A percentile compares a stretch with the other conserved stretches of the same genome.
Evolutionary conservation across 2,329 filamentous ascomycete species (phyloP).

Genomic region (Phaeomoniella chlamydospora): DNA sequence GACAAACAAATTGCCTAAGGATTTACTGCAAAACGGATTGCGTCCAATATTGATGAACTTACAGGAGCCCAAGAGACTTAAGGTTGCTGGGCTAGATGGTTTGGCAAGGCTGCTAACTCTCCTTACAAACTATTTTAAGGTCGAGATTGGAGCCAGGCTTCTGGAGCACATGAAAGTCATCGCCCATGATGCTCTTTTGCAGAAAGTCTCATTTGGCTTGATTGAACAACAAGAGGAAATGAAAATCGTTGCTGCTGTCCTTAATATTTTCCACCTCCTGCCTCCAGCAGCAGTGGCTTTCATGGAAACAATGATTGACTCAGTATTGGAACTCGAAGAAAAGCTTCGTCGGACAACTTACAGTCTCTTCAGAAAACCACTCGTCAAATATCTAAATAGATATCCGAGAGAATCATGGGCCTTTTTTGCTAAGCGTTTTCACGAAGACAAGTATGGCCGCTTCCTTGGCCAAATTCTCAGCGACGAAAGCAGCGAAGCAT

Average conservation of each 20-base stretch:
- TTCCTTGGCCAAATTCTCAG: conserved; percentile 79
- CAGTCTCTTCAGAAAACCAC: conserved; percentile 78
- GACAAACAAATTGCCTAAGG: conserved; percentile 85
- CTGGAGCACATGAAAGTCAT: conserved; percentile 88
- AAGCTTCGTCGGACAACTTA: conserved; percentile 73
- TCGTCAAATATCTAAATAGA: conserved; percentile 86
- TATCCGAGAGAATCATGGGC: conserved; percentile 81
- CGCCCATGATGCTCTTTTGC: conserved; percentile 63
- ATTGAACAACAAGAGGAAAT: conserved; percentile 87
- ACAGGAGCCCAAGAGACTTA: conserved; percentile 82
- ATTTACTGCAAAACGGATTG: conserved; percentile 83
- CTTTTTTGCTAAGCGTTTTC: conserved; percentile 64
- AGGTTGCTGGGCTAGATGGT: conserved; percentile 78
- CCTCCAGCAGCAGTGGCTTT: conserved; percentile 82
- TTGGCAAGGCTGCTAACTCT: conserved; percentile 78
- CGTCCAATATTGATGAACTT: conserved; percentile 93
- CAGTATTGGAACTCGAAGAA: conserved; percentile 76
- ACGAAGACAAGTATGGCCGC: conserved; percentile 75
- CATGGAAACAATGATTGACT: conserved; percentile 77
- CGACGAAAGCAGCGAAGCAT: conserved; percentile 56
- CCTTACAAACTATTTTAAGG: conserved; percentile 96
- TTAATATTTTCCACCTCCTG: conserved; percentile 95
- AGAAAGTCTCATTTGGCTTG: conserved; percentile 86
- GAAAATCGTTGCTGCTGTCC: conserved; percentile 87
- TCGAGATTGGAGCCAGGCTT: conserved; percentile 87